These are phyloP conservation scores for Suillus decipiens DNA, from an alignment of 768 basidiomycete genomes.

Conservation along the genomic window DNA sequence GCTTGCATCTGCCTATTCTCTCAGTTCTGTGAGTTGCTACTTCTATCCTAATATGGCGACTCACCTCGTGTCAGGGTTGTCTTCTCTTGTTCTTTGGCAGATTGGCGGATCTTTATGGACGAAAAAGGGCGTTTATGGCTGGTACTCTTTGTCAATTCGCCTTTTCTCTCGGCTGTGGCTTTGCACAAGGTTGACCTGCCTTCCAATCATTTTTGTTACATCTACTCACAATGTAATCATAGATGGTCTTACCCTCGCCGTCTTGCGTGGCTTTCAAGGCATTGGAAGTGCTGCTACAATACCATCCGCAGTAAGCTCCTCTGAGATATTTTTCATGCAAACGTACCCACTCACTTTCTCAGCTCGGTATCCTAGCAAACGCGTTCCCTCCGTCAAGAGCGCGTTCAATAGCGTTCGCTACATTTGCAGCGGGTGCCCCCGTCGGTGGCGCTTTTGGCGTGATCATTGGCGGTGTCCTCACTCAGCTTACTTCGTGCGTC, in stretches of 20 bases:
- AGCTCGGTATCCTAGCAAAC: slow-evolving; percentile 83
- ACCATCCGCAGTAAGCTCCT: slow-evolving; percentile 59
- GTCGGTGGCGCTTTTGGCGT: slow-evolving; percentile 75
- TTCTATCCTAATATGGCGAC: not conserved
- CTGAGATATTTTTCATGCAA: not conserved
- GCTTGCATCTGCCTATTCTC: slow-evolving; percentile 65
- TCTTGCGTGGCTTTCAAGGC: slow-evolving; percentile 80
- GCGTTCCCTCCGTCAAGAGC: slow-evolving; percentile 69
- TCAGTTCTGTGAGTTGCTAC: slow-evolving; percentile 55
- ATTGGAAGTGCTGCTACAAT: slow-evolving; percentile 77
- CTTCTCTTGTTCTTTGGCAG: slow-evolving; percentile 75
- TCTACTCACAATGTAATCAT: not conserved
- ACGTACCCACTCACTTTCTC: slow-evolving; percentile 7
- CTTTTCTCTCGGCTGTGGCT: slow-evolving; percentile 66
- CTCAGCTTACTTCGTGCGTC: slow-evolving; percentile 47
- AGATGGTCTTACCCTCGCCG: slow-evolving; percentile 63
- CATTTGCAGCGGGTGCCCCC: slow-evolving; percentile 84
- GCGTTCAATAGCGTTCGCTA: slow-evolving; percentile 78
- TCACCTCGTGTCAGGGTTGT: slow-evolving; percentile 55
- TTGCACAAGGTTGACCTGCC: slow-evolving; percentile 48
- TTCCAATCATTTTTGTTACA: not conserved
- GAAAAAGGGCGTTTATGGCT: slow-evolving; percentile 63
- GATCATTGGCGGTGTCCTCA: slow-evolving; percentile 70
- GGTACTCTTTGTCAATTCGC: slow-evolving; percentile 57
- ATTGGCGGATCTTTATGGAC: slow-evolving; percentile 79